Percentiles rank a stretch among this genome's conserved stretches.
Evolutionary conservation across 1,284 basidiomycete species (phyloP).

Genomic region (Irpex sp.): DNA sequence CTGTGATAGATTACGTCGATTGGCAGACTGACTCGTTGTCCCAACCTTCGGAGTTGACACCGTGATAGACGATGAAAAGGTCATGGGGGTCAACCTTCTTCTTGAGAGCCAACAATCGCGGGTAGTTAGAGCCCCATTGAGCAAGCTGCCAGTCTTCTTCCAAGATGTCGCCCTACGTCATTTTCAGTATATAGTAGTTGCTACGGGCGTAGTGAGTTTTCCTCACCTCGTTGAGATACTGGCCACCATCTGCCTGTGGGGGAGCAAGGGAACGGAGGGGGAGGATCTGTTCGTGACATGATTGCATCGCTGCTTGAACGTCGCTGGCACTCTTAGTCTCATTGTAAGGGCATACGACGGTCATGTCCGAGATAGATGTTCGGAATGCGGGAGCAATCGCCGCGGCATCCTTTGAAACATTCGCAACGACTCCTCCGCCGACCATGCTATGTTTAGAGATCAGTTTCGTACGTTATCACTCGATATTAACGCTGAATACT

Average conservation of each 20-base stretch:
- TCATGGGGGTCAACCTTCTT: slow-evolving; percentile 37
- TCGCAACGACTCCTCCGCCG: not conserved
- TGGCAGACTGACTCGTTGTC: slow-evolving; percentile 14
- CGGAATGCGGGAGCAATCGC: not conserved
- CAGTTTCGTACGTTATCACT: not conserved
- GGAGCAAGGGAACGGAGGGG: slow-evolving; percentile 22
- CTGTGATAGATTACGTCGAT: not conserved
- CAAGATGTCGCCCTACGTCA: slow-evolving; percentile 19
- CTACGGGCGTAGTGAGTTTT: too few relatives aligned
- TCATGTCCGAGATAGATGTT: not conserved
- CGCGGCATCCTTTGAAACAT: not conserved
- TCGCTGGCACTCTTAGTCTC: not conserved
- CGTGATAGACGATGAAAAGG: slow-evolving; percentile 40
- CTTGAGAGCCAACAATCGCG: slow-evolving; percentile 37
- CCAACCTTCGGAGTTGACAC: slow-evolving; percentile 42
- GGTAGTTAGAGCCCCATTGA: slow-evolving; percentile 44
- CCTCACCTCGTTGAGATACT: slow-evolving; percentile 42
- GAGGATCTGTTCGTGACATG: not conserved
- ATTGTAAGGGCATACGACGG: not conserved
- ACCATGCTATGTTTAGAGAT: not conserved
- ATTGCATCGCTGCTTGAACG: not conserved
- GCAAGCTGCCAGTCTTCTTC: slow-evolving; percentile 34
- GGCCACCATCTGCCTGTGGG: slow-evolving; percentile 24
- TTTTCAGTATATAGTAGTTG: not conserved
- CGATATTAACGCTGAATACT: not conserved